These are phyloP conservation scores for Poa pratensis DNA, from an alignment of 176 grass and related monocot genomes.

Conservation along the genomic window DNA sequence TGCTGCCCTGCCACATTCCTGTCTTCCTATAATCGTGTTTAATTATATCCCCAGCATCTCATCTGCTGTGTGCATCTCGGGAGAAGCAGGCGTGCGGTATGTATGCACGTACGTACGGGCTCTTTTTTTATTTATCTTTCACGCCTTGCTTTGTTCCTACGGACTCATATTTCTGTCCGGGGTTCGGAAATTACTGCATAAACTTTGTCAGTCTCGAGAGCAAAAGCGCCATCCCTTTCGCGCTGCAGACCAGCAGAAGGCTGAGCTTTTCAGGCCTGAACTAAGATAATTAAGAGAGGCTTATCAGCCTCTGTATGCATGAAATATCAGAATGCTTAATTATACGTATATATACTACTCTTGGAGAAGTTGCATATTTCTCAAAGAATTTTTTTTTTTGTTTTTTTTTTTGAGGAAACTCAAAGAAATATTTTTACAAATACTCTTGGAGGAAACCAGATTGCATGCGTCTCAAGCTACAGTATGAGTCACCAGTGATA, in stretches of 20 bases:
- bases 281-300: too few relatives aligned
- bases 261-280: not conserved
- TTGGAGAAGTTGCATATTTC: not conserved
- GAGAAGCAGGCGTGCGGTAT: slow-evolving; percentile 19
- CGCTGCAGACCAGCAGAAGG: too few relatives aligned
- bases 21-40: too few relatives aligned
- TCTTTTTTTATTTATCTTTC: not conserved
- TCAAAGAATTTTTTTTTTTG: too few relatives aligned
- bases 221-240: not conserved
- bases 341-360: too few relatives aligned
- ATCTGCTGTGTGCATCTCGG: slow-evolving; percentile 14
- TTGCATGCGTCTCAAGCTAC: not conserved
- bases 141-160: not conserved
- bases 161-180: not conserved
- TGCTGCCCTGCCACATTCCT: too few relatives aligned
- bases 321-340: not conserved
- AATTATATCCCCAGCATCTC: slow-evolving; percentile 17
- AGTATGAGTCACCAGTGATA: not conserved
- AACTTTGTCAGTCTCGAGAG: too few relatives aligned
- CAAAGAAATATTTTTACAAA: too few relatives aligned
- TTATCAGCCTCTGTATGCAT: not conserved
- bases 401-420: too few relatives aligned
- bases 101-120: not conserved
- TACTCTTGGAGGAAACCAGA: not conserved
- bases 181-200: not conserved